Percentiles rank a stretch among this genome's conserved stretches.
These are phyloP conservation scores for Wolfiporia cocos DNA, from an alignment of 1,284 basidiomycete species.

Conservation along the genomic window DNA sequence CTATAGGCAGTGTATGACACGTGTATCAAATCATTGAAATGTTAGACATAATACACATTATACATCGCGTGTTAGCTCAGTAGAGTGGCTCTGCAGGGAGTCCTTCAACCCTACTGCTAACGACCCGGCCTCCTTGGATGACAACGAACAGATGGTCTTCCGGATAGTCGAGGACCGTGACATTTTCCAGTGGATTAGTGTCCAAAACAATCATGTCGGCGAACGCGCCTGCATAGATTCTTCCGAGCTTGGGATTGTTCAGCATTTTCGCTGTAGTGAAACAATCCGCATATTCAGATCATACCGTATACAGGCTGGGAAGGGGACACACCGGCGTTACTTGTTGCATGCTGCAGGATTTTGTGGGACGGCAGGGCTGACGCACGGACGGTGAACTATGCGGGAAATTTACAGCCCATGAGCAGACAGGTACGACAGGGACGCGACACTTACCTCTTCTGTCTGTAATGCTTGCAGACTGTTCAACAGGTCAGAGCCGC, in stretches of 20 bases:
- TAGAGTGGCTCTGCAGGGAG: neutral
- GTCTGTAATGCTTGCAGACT: slow-evolving; percentile 36
- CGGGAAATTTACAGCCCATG: neutral
- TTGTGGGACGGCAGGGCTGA: slow-evolving; percentile 29
- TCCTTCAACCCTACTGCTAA: slow-evolving; percentile 22
- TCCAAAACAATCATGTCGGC: slow-evolving; percentile 39
- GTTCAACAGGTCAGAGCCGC: slow-evolving; percentile 35
- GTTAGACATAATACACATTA: too few species aligned
- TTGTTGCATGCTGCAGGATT: slow-evolving; percentile 38
- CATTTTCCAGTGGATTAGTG: slow-evolving; percentile 38
- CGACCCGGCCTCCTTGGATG: slow-evolving; percentile 31
- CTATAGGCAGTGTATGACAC: too few species aligned
- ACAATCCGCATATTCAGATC: slow-evolving; percentile 14
- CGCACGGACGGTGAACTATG: slow-evolving; percentile 34
- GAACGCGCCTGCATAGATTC: slow-evolving; percentile 20
- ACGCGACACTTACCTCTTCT: slow-evolving; percentile 23
- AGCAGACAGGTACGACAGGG: too few species aligned
- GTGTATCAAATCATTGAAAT: too few species aligned
- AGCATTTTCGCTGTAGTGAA: slow-evolving; percentile 29
- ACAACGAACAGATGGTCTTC: slow-evolving; percentile 30
- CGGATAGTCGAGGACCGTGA: slow-evolving; percentile 36
- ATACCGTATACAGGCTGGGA: neutral
- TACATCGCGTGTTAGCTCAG: too few species aligned
- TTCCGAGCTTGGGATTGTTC: slow-evolving; percentile 28
- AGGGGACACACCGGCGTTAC: slow-evolving; percentile 28